Evolutionary conservation across 208 protist genomes (phyloP), one percentile per base, ranked within the genome.

Genomic region (Crithidia thermophila): DNA sequence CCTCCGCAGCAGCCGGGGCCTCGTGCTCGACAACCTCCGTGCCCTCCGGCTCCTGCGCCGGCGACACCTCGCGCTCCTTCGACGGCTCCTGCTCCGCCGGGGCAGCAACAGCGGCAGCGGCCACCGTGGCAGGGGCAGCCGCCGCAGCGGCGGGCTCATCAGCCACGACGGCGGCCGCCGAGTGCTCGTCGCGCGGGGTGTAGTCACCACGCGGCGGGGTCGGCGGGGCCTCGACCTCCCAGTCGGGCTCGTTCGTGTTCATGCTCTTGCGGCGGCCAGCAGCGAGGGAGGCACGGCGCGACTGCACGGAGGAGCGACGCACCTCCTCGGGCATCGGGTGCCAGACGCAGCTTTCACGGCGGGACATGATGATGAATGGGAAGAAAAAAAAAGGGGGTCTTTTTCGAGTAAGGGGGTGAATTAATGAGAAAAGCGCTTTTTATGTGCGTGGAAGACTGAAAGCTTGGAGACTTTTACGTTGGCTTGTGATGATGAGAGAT

Each of bases 271-370:
- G 78, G 46, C 78, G 78, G 36, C 73, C 78, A 21, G 78, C 78
- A 23, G 78, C 72, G 37, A 77, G 78, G 9, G 75, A 85, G 8
- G 79, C 77, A 27, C 79, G 79, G 66, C 81, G 81, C 9, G 72
- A 79, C 67, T 82, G 73, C 6, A 77, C 60, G 36, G 75, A 79
- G 67, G 63, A 75, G 57, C 70, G 72, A 40, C 79, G 83, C 30
- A 89, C 73, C 60, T 83, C 75, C 46, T 84, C 69, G 27, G 83
- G 83, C 83, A 89, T 89, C 42, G 68, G 71, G 60, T 89, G 83
- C 83, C 83, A 89, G 25, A 89, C 67, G 51, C 72, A 85, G 64
- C 71, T 77, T 45, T 78, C 75, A 63, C 67, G 67, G 37, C 69
- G 74, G 23, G 74, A 81, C 79, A 84, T 84, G 31, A 33, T 61